Evolutionary conservation across 2,329 filamentous ascomycete genomes (phyloP), one percentile per base, ranked within the genome.

Genomic region (Monilinia fructicola): DNA sequence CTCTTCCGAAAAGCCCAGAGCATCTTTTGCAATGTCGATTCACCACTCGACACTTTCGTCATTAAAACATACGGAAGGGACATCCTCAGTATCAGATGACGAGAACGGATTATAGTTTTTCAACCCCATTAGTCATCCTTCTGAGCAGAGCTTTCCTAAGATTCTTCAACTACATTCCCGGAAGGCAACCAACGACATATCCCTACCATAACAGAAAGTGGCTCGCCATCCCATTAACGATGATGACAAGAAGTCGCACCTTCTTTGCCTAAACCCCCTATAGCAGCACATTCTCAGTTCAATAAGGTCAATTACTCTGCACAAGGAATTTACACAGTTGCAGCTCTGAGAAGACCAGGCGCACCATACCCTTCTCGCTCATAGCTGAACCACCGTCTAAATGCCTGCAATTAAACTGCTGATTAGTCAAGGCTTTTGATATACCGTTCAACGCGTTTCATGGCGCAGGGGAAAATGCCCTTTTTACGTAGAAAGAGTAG

Each of bases 241-340:
- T 12, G 79, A 75, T 23, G 78, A 71, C 67, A 86, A n/a, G n/a
- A 74, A 53, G 80, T 80, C 3, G 83, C 83, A 69, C 82, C 83
- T 0, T 84, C 84, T 69, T 86, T 84, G 59, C 84, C 86, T 23
- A 85, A 73, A n/a, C n/a, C 0, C 84, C 84, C 50, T 81, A 80
- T 0, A 86, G 68, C 1, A 84, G 73, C 0, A 85, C 73, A 53
- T 78, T 80, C 16, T 69, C 62, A 0, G 76, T 69, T 4, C 81
- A 79, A 84, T 66, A 0, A 72, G n/a, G 0, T 62, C 71, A 0
- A 78, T 75, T 67, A 83, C 82, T 0, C 67, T 53, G 4, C 66
- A 62, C 0, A 84, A 12, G 0, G 84, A 69, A 50, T 81, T 79
- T 0, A 84, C 59, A 65, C 78, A 79, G 11, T 69, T 69, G 3